Conservation (phyloP, 257 asterid species). For the Solanum medicagineum region DNA sequence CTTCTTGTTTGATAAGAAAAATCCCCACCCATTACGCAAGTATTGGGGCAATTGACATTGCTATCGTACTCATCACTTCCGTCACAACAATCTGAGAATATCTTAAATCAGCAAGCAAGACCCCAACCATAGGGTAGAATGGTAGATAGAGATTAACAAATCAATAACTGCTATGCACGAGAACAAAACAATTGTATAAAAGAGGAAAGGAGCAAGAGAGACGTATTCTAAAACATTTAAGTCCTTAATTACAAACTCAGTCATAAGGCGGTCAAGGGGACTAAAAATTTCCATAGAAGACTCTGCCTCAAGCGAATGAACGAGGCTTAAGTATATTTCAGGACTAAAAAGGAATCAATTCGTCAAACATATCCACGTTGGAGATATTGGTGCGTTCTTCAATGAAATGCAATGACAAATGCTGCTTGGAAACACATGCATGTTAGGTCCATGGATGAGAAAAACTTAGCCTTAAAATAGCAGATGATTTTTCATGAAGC, state of each 20-base stretch:
- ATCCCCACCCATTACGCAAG: slow-evolving; percentile 81
- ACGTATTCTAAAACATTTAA: not conserved
- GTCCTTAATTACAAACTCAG: not conserved
- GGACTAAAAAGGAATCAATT: not conserved
- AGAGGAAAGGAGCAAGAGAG: not conserved
- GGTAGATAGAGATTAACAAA: not conserved
- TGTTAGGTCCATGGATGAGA: not conserved
- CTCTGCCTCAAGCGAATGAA: not conserved
- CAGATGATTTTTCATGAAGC: not conserved
- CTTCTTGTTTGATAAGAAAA: slow-evolving; percentile 35
- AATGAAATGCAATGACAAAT: not conserved
- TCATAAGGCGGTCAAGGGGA: not conserved
- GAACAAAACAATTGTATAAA: not conserved
- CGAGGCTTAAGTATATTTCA: not conserved
- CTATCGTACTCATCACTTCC: slow-evolving; percentile 97
- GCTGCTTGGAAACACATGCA: not conserved
- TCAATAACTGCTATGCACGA: not conserved
- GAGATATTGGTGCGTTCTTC: not conserved
- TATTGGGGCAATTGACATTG: slow-evolving; percentile 45
- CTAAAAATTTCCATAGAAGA: not conserved
- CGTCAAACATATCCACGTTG: not conserved
- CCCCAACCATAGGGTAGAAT: not conserved
- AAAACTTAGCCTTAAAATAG: not conserved
- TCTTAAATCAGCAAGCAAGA: not conserved
- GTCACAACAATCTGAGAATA: slow-evolving; percentile 80